Conservation (phyloP, 1,284 basidiomycete species). For the Rugosomyces carneus region DNA sequence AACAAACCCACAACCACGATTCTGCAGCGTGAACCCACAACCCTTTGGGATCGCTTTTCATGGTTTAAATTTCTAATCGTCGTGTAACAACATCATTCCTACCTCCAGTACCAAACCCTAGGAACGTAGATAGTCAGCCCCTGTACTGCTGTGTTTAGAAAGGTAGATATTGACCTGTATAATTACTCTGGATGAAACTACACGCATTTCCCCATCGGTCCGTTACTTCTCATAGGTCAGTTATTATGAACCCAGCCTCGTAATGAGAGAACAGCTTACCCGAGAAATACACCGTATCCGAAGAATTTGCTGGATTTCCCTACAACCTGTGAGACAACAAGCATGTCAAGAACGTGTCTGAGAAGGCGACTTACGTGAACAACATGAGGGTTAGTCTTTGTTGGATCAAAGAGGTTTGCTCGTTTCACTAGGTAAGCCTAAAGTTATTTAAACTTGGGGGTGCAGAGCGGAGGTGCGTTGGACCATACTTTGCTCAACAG, state of each 20-base stretch:
- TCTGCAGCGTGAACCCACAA: conserved; percentile 95
- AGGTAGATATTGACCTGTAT: conserved; percentile 49
- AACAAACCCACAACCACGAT: conserved; percentile 83
- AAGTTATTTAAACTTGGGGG: not conserved
- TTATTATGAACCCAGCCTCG: not conserved
- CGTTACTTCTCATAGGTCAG: conserved; percentile 42
- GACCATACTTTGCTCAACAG: conserved; percentile 68
- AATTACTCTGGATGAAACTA: conserved; percentile 93
- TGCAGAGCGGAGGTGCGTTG: not conserved
- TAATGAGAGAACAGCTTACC: conserved; percentile 33
- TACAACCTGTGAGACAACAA: conserved; percentile 23
- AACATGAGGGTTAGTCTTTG: conserved; percentile 58
- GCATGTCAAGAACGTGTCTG: not conserved
- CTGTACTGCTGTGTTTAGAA: not conserved
- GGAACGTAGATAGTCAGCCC: not conserved
- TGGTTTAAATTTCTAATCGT: not conserved
- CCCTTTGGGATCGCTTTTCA: conserved; percentile 78
- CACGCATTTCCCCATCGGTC: conserved; percentile 92
- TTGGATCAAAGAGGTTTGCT: conserved; percentile 75
- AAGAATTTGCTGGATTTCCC: conserved; percentile 76
- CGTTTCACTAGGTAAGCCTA: conserved; percentile 78
- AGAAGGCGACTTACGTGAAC: conserved; percentile 53
- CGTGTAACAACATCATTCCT: not conserved
- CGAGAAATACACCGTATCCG: conserved; percentile 93
- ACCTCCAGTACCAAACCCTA: conserved; percentile 78